phyloP scores from a whole-genome alignment of 768 basidiomycete genomes.

The Mycena haematopus region DNA sequence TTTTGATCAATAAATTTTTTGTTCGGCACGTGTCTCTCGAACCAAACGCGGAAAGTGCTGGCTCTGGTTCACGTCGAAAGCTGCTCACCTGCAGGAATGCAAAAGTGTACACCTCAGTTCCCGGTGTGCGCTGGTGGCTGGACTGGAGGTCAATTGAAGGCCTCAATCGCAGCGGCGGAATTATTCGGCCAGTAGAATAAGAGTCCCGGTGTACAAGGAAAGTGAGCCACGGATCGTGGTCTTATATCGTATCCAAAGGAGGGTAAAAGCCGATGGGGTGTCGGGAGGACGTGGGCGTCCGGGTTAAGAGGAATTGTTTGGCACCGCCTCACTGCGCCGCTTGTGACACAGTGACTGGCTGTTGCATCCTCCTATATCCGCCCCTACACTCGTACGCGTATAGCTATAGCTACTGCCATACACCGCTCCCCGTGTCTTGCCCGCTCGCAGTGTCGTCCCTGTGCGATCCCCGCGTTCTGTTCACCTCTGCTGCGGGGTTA shows the following conservation, averaged over 20 bases:
- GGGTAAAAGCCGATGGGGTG: conserved; percentile 14
- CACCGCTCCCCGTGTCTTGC: neutral
- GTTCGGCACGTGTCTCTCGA: conserved; percentile 1
- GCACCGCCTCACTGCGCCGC: neutral
- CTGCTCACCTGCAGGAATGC: conserved; percentile 19
- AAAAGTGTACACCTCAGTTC: neutral
- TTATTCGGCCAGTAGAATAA: conserved; percentile 23
- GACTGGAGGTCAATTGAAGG: neutral
- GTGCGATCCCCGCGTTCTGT: neutral
- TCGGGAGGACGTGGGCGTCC: conserved; percentile 18
- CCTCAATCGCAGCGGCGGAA: conserved; percentile 5
- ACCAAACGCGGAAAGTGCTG: conserved; percentile 16
- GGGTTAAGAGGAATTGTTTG: conserved; percentile 1
- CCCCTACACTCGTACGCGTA: neutral
- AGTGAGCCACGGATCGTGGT: conserved; percentile 5
- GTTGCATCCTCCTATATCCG: neutral
- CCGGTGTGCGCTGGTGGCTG: neutral
- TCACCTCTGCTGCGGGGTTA: conserved; percentile 2
- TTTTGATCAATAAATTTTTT: conserved; percentile 15
- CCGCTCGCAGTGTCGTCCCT: neutral
- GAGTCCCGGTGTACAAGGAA: conserved; percentile 1
- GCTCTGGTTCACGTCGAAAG: neutral
- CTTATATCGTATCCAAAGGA: conserved; percentile 12
- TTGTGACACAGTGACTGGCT: neutral
- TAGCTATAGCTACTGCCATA: conserved; percentile 1